phyloP scores from a whole-genome alignment of 2,329 filamentous ascomycete genomes.

The Myriosclerotinia duriaeana region DNA sequence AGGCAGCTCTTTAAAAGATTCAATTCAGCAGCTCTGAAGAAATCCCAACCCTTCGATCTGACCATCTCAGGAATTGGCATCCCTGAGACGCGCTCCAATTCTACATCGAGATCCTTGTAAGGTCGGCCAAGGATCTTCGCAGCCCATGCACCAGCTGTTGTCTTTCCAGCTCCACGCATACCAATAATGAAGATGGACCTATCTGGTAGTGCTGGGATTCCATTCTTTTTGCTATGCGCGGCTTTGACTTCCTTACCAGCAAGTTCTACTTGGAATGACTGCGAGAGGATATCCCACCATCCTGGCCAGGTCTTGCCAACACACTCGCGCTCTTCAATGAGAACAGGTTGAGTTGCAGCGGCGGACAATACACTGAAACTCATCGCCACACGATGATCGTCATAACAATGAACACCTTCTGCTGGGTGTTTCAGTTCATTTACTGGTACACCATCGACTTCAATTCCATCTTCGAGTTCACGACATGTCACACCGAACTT shows the following conservation, averaged over 20 bases:
- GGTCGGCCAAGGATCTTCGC: slow-evolving; percentile 71
- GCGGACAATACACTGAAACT: slow-evolving; percentile 89
- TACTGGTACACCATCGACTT: slow-evolving; percentile 57
- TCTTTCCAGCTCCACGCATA: slow-evolving; percentile 97
- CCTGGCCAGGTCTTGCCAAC: slow-evolving; percentile 98
- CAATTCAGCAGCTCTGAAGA: slow-evolving; percentile 78
- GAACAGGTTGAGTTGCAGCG: slow-evolving; percentile 66
- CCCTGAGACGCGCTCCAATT: slow-evolving; percentile 72
- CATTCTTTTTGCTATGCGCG: slow-evolving; percentile 43
- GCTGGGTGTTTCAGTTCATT: slow-evolving; percentile 53
- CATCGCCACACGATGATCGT: slow-evolving; percentile 97
- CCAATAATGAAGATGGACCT: slow-evolving; percentile 90
- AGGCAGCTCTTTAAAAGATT: slow-evolving; percentile 71
- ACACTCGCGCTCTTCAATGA: slow-evolving; percentile 88
- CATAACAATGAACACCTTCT: slow-evolving; percentile 84
- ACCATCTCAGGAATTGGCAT: slow-evolving; percentile 87
- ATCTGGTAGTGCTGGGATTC: slow-evolving; percentile 45
- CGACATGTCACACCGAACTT: slow-evolving; percentile 88
- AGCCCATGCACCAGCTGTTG: slow-evolving; percentile 86
- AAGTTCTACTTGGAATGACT: slow-evolving; percentile 74
- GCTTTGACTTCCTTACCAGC: slow-evolving; percentile 60
- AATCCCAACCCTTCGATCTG: slow-evolving; percentile 75
- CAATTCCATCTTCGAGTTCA: slow-evolving; percentile 93
- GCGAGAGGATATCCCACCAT: slow-evolving; percentile 90
- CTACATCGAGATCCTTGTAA: slow-evolving; percentile 83